These are phyloP conservation scores for Fusarium sp. DNA, from an alignment of 2,329 filamentous ascomycete genomes.

Conservation along the genomic window DNA sequence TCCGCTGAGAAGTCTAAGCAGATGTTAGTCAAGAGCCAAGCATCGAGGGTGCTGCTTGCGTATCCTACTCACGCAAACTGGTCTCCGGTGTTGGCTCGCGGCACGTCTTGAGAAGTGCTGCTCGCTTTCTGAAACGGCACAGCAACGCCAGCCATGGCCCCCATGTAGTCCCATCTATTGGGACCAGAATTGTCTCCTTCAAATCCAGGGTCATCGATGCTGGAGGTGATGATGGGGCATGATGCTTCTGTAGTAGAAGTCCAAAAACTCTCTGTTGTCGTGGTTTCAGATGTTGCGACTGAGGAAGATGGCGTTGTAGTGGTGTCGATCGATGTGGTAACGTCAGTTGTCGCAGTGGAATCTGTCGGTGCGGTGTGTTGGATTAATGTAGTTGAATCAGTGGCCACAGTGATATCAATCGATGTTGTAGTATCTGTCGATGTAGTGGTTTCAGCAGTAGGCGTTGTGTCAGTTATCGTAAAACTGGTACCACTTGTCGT, in stretches of 20 bases:
- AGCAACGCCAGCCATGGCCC: not conserved
- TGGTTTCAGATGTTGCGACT: not conserved
- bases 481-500: no score
- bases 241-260: not conserved
- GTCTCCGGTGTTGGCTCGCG: not conserved
- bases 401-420: not conserved
- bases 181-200: conserved; percentile 3
- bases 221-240: not conserved
- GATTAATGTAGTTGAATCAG: not conserved
- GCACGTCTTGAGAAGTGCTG: not conserved
- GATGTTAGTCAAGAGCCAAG: not conserved
- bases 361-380: no score
- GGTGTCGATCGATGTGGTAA: not conserved
- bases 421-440: not conserved
- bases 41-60: not conserved
- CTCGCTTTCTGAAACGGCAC: not conserved
- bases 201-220: not conserved
- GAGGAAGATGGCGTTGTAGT: not conserved
- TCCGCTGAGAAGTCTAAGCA: not conserved
- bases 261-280: not conserved
- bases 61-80: conserved; percentile 2
- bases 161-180: conserved; percentile 2
- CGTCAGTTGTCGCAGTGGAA: not conserved
- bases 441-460: not conserved
- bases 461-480: not conserved